phyloP scores from a whole-genome alignment of 2,329 filamentous ascomycete genomes.

The Calonectria pseudoturangicola region DNA sequence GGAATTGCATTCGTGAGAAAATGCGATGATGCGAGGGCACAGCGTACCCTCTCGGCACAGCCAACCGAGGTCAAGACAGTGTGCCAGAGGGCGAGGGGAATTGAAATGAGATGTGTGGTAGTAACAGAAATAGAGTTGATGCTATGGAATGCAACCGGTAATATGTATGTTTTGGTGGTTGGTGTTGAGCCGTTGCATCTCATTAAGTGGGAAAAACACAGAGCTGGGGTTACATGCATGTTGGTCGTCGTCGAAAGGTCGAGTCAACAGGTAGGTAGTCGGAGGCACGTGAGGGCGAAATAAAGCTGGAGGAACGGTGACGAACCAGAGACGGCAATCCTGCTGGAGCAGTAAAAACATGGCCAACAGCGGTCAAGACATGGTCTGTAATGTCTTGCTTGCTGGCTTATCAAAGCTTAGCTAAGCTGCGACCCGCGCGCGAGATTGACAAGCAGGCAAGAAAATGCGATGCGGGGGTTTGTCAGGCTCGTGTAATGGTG shows the following conservation, averaged over 20 bases:
- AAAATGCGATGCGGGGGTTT: conserved; percentile 46
- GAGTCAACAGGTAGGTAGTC: neutral
- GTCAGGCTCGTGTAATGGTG: conserved; percentile 58
- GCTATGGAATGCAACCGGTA: neutral
- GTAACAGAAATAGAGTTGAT: conserved; percentile 6
- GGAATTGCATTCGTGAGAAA: neutral
- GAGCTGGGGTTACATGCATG: neutral
- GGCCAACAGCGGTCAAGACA: conserved; percentile 14
- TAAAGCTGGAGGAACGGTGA: neutral
- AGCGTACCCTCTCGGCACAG: neutral
- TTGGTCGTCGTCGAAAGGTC: neutral
- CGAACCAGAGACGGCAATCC: neutral
- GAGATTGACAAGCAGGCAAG: conserved; percentile 36
- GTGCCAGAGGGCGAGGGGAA: neutral
- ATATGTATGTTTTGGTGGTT: conserved; percentile 4
- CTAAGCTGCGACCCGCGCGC: conserved; percentile 54
- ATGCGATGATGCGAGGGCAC: neutral
- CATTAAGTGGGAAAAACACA: neutral
- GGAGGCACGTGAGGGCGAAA: neutral
- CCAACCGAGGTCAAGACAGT: neutral
- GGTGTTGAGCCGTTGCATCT: neutral
- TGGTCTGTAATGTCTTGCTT: neutral
- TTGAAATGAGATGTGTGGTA: neutral
- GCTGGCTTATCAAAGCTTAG: conserved; percentile 55
- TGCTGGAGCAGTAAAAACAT: neutral